Conservation (phyloP, 2,329 filamentous ascomycete species). For the Colletotrichum destructivum region DNA sequence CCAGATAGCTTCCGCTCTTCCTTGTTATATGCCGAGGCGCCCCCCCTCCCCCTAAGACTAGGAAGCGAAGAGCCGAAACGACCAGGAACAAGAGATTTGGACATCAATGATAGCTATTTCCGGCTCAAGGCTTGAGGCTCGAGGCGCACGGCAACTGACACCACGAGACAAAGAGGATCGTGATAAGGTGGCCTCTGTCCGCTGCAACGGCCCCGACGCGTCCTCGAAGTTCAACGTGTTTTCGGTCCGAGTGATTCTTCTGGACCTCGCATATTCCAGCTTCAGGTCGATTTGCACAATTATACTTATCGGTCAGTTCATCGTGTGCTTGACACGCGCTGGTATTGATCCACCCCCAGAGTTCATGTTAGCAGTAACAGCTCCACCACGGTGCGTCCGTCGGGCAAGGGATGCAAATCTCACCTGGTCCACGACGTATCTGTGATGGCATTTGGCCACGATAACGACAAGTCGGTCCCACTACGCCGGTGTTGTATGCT, state of each 20-base stretch:
- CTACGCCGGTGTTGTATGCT: constrained; percentile 18
- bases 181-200: background rate
- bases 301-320: background rate
- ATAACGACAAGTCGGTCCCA: constrained; percentile 38
- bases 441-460: constrained; percentile 39
- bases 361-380: constrained; percentile 10
- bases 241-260: too few species aligned
- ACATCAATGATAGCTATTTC: background rate
- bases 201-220: constrained; percentile 9
- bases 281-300: background rate
- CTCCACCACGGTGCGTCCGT: constrained; percentile 34
- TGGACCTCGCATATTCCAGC: background rate
- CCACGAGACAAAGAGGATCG: background rate
- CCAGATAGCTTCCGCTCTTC: background rate
- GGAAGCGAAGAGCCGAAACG: background rate
- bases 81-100: background rate
- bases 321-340: background rate
- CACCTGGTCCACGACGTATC: constrained; percentile 35
- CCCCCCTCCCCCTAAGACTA: too few species aligned
- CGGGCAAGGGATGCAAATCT: constrained; percentile 33
- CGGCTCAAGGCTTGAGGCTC: too few species aligned
- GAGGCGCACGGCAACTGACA: background rate
- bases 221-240: background rate
- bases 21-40: background rate
- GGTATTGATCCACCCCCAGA: constrained; percentile 12